Evolutionary conservation across 2,329 filamentous ascomycete genomes (phyloP).

Genomic region (Trichoderma atrobrunneum): DNA sequence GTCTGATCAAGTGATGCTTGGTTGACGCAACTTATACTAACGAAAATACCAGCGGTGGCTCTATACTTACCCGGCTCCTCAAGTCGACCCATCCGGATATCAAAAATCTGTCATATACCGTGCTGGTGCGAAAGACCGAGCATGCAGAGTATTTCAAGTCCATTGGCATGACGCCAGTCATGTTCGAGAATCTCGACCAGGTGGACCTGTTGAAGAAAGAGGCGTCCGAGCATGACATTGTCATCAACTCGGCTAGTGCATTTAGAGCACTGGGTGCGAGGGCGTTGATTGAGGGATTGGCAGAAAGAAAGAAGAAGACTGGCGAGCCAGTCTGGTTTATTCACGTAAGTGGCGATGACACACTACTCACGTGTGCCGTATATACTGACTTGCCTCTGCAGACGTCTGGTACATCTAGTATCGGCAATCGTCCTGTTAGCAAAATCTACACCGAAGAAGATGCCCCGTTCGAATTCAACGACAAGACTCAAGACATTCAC

Average conservation of each 20-base stretch:
- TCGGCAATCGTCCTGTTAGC: slow-evolving; percentile 42
- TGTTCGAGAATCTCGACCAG: slow-evolving; percentile 29
- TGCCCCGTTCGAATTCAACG: slow-evolving; percentile 37
- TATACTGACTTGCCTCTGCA: slow-evolving; percentile 10
- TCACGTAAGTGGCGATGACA: slow-evolving; percentile 30
- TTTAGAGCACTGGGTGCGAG: slow-evolving; percentile 37
- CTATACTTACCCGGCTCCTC: slow-evolving; percentile 26
- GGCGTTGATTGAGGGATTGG: slow-evolving; percentile 44
- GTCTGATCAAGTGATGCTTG: not conserved
- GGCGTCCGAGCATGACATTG: slow-evolving; percentile 33
- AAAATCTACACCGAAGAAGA: slow-evolving; percentile 26
- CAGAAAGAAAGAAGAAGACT: slow-evolving; percentile 34
- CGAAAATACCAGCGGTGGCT: slow-evolving; percentile 26
- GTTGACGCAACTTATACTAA: not conserved
- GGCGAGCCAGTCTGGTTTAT: slow-evolving; percentile 38
- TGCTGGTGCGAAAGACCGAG: slow-evolving; percentile 29
- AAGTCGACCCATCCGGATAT: slow-evolving; percentile 24
- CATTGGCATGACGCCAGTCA: slow-evolving; percentile 25
- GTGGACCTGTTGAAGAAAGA: slow-evolving; percentile 21
- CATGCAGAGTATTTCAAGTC: slow-evolving; percentile 26
- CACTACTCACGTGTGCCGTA: not conserved
- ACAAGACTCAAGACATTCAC: slow-evolving; percentile 43
- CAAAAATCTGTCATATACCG: slow-evolving; percentile 23
- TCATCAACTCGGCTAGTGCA: slow-evolving; percentile 43
- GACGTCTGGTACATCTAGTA: slow-evolving; percentile 43